These are phyloP conservation scores for Linum usitatissimum DNA, from an alignment of 345 rosid species.

Conservation along the genomic window DNA sequence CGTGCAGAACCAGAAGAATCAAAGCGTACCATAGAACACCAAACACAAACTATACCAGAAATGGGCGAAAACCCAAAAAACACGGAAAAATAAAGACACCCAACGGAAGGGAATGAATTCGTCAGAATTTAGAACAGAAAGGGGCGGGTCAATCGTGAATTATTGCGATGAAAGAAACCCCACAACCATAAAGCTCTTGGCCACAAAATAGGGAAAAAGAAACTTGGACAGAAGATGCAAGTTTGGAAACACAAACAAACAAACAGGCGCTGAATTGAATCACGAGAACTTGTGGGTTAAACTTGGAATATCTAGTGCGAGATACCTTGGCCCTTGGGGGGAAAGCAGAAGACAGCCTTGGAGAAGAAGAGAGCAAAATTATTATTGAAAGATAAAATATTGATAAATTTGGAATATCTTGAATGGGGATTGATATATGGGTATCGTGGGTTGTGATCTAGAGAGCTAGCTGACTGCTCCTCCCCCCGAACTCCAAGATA, in stretches of 20 bases:
- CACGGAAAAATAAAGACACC: neutral
- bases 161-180: neutral
- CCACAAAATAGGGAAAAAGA: neutral
- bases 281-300: slow-evolving; percentile 6
- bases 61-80: neutral
- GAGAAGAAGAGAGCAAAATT: neutral
- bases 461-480: too few species aligned
- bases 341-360: neutral
- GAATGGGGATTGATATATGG: neutral
- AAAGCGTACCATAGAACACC: neutral
- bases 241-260: neutral
- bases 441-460: too few species aligned
- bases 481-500: too few species aligned
- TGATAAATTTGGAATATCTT: neutral
- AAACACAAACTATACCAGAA: neutral
- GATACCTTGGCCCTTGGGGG: slow-evolving; percentile 14
- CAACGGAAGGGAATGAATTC: neutral
- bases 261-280: neutral
- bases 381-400: neutral
- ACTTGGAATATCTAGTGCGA: slow-evolving; percentile 6
- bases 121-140: neutral
- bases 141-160: neutral
- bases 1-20: slow-evolving; percentile 1
- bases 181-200: neutral
- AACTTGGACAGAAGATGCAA: neutral